Evolutionary conservation across 768 basidiomycete species (phyloP).

Genomic region (Lepiota subincarnata): DNA sequence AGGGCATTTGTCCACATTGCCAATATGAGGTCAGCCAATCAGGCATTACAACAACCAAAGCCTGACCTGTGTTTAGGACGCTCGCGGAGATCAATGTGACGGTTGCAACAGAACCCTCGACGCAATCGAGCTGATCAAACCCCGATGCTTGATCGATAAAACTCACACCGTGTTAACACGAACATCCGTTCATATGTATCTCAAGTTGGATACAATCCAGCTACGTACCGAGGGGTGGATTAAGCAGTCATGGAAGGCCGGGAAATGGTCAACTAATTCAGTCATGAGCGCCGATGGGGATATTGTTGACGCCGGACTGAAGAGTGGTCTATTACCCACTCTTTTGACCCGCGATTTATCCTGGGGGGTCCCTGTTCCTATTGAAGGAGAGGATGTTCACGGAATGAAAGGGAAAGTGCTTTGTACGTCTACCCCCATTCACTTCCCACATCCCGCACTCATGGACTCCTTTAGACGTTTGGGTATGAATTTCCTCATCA

Average conservation of each 20-base stretch:
- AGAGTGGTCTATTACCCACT: conserved; percentile 79
- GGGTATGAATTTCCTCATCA: conserved; percentile 55
- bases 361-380: conserved; percentile 95
- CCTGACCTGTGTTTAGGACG: conserved; percentile 43
- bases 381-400: conserved; percentile 67
- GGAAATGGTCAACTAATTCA: conserved; percentile 91
- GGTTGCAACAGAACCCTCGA: conserved; percentile 88
- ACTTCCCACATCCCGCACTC: conserved; percentile 6
- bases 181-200: conserved; percentile 87
- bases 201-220: conserved; percentile 82
- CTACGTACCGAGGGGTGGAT: conserved; percentile 86
- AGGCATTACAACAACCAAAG: not conserved
- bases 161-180: conserved; percentile 72
- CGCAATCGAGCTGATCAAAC: conserved; percentile 88
- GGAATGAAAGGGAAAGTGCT: conserved; percentile 94
- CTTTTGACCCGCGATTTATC: conserved; percentile 91
- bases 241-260: conserved; percentile 67
- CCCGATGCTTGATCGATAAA: conserved; percentile 88
- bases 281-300: conserved; percentile 87
- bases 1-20: conserved; percentile 95
- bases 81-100: conserved; percentile 98
- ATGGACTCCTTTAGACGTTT: conserved; percentile 62
- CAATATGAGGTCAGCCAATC: conserved; percentile 48
- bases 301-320: conserved; percentile 85
- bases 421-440: conserved; percentile 51